phyloP scores from a whole-genome alignment of 148 eudicot species.

The Tetragonia tetragonoides region DNA sequence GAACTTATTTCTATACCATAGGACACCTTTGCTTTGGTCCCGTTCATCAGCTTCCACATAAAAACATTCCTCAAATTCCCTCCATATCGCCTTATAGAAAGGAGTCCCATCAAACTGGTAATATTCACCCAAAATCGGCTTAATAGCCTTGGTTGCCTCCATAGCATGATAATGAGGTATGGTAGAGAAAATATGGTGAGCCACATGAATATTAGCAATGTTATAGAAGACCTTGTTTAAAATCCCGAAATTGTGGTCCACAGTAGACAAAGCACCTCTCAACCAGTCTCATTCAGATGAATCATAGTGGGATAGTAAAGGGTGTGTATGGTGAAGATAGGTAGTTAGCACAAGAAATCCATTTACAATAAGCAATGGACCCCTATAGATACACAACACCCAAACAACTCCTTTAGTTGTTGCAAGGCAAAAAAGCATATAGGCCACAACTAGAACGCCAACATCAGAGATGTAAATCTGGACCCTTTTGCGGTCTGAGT shows the following conservation, averaged over 20 bases:
- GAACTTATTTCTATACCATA: slow-evolving; percentile 79
- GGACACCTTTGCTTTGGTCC: slow-evolving; percentile 54
- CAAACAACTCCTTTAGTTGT: slow-evolving; percentile 57
- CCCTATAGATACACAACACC: slow-evolving; percentile 63
- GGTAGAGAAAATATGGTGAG: slow-evolving; percentile 80
- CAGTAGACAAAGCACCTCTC: slow-evolving; percentile 75
- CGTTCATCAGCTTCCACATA: slow-evolving; percentile 65
- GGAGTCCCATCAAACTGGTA: slow-evolving; percentile 72
- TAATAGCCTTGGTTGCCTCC: slow-evolving; percentile 90
- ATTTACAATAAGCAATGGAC: slow-evolving; percentile 65
- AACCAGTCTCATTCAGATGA: slow-evolving; percentile 90
- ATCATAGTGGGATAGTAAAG: slow-evolving; percentile 74
- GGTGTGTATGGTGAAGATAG: slow-evolving; percentile 79
- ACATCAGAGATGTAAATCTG: slow-evolving; percentile 67
- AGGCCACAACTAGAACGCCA: slow-evolving; percentile 48
- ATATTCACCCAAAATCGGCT: slow-evolving; percentile 66
- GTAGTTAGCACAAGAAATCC: slow-evolving; percentile 80
- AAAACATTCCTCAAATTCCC: slow-evolving; percentile 79
- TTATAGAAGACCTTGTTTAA: slow-evolving; percentile 80
- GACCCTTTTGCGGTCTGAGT: slow-evolving; percentile 55
- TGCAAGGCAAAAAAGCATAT: slow-evolving; percentile 49
- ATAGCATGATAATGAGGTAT: slow-evolving; percentile 92
- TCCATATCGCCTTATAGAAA: slow-evolving; percentile 56
- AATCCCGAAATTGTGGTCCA: slow-evolving; percentile 76
- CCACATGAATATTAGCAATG: slow-evolving; percentile 79